Evolutionary conservation across 495 filamentous ascomycete genomes (phyloP).

Genomic region (Oleoguttula mirabilis): DNA sequence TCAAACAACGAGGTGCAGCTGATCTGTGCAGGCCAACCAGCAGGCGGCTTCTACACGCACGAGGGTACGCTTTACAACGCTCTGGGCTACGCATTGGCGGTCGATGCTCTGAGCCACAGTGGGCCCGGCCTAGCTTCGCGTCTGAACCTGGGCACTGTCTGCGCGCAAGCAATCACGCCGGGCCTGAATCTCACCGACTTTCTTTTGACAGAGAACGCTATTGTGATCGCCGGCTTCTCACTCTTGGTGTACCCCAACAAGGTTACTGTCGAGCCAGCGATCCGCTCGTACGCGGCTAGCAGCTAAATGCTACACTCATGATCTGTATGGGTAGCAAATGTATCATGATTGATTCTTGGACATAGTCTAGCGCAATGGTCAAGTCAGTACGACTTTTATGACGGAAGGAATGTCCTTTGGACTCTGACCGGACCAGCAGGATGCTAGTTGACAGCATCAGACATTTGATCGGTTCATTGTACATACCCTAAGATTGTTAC

Average conservation of each 20-base stretch:
- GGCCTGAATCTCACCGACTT: slow-evolving; percentile 30
- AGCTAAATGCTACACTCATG: too few relatives aligned
- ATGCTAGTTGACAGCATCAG: too few relatives aligned
- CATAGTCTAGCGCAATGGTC: too few relatives aligned
- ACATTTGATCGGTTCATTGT: too few relatives aligned
- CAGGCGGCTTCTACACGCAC: slow-evolving; percentile 35
- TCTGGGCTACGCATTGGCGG: slow-evolving; percentile 32
- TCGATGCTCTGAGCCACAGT: slow-evolving; percentile 34
- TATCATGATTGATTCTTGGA: too few relatives aligned
- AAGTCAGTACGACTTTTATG: too few relatives aligned
- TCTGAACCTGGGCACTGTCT: slow-evolving; percentile 27
- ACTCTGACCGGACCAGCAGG: too few relatives aligned
- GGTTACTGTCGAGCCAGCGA: slow-evolving; percentile 19
- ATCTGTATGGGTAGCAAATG: too few relatives aligned
- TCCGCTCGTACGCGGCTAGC: too few relatives aligned
- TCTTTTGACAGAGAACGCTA: slow-evolving; percentile 28
- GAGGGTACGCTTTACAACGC: slow-evolving; percentile 36
- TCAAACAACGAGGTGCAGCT: slow-evolving; percentile 37
- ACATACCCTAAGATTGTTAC: too few relatives aligned
- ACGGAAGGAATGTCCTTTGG: too few relatives aligned
- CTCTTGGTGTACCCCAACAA: slow-evolving; percentile 18
- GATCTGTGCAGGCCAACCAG: slow-evolving; percentile 28
- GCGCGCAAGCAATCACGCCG: slow-evolving; percentile 24
- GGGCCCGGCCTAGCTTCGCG: slow-evolving; percentile 29
- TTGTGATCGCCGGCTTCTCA: slow-evolving; percentile 14